phyloP scores from a whole-genome alignment of 2,329 filamentous ascomycete species.

The Ophiostoma fasciatum region DNA sequence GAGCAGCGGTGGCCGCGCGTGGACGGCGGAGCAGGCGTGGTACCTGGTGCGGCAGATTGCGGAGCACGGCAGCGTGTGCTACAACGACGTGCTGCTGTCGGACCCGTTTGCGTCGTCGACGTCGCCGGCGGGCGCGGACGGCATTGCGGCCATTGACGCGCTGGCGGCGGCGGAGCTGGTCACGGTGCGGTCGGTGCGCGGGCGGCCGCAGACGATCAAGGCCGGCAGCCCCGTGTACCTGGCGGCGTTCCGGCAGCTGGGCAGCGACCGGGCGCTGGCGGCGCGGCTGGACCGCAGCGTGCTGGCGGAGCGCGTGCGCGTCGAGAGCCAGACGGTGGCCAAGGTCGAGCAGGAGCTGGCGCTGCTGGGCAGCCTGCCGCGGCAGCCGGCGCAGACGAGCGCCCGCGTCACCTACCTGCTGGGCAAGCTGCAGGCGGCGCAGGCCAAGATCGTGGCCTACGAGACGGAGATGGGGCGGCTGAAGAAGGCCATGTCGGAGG shows the following conservation, averaged over 20 bases:
- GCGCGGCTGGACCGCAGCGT: slow-evolving; percentile 61
- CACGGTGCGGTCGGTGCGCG: slow-evolving; percentile 54
- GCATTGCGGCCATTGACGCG: slow-evolving; percentile 62
- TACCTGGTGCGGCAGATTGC: slow-evolving; percentile 61
- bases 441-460: slow-evolving; percentile 57
- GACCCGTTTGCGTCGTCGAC: slow-evolving; percentile 53
- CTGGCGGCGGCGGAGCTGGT: slow-evolving; percentile 81
- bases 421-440: slow-evolving; percentile 55
- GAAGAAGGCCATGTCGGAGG: slow-evolving; percentile 53
- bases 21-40: slow-evolving; percentile 84
- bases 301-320: slow-evolving; percentile 51
- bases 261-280: slow-evolving; percentile 55
- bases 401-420: slow-evolving; percentile 59
- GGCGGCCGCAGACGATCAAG: slow-evolving; percentile 62
- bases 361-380: slow-evolving; percentile 54
- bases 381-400: slow-evolving; percentile 51
- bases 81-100: slow-evolving; percentile 72
- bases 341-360: slow-evolving; percentile 67
- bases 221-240: slow-evolving; percentile 78
- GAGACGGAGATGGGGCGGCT: slow-evolving; percentile 57
- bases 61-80: slow-evolving; percentile 20
- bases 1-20: slow-evolving; percentile 35
- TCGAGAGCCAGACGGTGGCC: slow-evolving; percentile 59
- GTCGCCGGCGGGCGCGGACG: slow-evolving; percentile 35
- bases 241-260: slow-evolving; percentile 62